These are phyloP conservation scores for Neurospora sp. DNA, from an alignment of 495 filamentous ascomycete genomes.

Conservation along the genomic window DNA sequence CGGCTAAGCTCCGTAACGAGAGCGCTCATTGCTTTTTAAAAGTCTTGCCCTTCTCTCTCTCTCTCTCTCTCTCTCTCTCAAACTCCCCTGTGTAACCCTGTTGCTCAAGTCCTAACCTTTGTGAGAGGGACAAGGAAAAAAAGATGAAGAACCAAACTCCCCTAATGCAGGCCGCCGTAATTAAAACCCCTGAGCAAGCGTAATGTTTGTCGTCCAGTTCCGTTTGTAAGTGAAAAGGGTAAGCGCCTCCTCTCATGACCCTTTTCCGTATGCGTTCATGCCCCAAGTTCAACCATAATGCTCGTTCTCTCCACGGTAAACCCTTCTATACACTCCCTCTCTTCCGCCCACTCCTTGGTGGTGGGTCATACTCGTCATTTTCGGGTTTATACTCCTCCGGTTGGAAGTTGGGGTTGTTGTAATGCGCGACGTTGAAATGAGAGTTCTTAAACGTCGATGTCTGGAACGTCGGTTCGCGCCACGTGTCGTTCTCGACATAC, in stretches of 20 bases:
- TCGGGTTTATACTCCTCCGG: conserved; percentile 51
- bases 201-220: not conserved
- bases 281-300: not conserved
- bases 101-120: not conserved
- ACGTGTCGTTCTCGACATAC: conserved; percentile 26
- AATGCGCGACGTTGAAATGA: conserved; percentile 76
- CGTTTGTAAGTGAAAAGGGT: not conserved
- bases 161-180: not conserved
- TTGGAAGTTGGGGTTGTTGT: conserved; percentile 76
- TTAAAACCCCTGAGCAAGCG: not conserved
- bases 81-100: not conserved
- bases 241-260: not conserved
- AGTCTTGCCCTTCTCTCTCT: not conserved
- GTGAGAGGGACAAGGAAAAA: not conserved
- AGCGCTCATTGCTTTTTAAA: not conserved
- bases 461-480: conserved; percentile 39
- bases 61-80: not conserved
- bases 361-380: conserved; percentile 26
- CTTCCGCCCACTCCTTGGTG: conserved; percentile 22
- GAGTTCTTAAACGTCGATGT: conserved; percentile 49
- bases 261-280: not conserved
- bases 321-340: conserved; percentile 24
- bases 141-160: not conserved
- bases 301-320: not conserved
- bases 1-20: not conserved